Evolutionary conservation across 2,329 filamentous ascomycete genomes (phyloP), one percentile per base, ranked within the genome.

Genomic region (Geosmithia putterillii): DNA sequence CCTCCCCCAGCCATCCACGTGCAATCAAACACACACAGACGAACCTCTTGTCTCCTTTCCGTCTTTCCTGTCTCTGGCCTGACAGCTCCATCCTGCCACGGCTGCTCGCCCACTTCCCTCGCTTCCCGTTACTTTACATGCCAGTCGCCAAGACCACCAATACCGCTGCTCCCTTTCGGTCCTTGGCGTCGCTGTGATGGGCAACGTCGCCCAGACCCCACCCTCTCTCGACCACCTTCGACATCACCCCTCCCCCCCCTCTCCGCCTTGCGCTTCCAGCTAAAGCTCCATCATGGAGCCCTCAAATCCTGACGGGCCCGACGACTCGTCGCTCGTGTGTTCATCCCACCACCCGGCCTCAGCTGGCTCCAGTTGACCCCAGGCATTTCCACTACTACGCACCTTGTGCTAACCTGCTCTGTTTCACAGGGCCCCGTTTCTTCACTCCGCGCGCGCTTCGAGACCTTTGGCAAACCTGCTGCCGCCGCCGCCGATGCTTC

Each of bases 381-480:
- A 5, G 22, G 9, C n/a, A n/a, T n/a, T n/a, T 35, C 28, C 10
- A 25, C 34, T 7, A 39, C 42, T 21, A 37, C 38, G 23, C 5
- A 21, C 32, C 15, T 22, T 32, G 10, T 32, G 28, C 28, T 32
- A 12, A 32, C 28, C 6, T 12, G 4, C 10, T 14, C 28, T 14
- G 10, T 14, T 32, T 20, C 22, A n/a, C 49, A 87, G 83, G 86
- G 81, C 66, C 84, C 86, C 21, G 85, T 92, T 42, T 92, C 86
- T 42, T 89, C 85, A 42, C 69, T 92, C 47, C 75, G 81, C 48
- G 86, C 83, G 49, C 81, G 84, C 53, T 92, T 90, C 59, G 86
- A 92, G 67, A 86, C 82, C 57, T 79, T 90, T 52, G 56, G 54
- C 47, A 54, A 51, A 43, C 46, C 48, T 32, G 10, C 28, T 32